Conservation (phyloP, 179 eudicot genomes). For the Beta macrorhiza region DNA sequence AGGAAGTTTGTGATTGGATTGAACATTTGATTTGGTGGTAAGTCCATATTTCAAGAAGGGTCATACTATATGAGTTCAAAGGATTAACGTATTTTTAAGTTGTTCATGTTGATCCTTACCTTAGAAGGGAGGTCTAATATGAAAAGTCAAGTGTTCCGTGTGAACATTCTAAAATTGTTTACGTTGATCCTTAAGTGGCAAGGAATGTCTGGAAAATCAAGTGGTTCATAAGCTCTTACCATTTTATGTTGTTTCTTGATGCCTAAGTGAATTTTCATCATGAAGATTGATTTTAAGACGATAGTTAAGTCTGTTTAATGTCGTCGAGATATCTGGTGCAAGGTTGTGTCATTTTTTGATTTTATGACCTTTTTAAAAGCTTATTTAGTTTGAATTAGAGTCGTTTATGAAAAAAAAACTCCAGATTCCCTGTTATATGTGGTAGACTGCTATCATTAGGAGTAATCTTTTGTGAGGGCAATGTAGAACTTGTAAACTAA, state of each 20-base stretch:
- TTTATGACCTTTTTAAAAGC: not conserved
- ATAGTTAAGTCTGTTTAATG: not conserved
- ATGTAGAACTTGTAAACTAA: not conserved
- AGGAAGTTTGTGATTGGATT: not conserved
- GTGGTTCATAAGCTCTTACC: not conserved
- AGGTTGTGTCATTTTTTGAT: not conserved
- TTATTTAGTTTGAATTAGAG: not conserved
- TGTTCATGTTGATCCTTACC: not conserved
- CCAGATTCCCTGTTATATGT: not conserved
- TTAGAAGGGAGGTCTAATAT: not conserved
- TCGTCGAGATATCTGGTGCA: not conserved
- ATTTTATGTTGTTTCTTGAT: not conserved
- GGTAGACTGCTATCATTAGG: not conserved
- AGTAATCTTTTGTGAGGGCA: not conserved
- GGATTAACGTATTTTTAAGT: not conserved
- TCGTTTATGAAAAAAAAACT: not conserved
- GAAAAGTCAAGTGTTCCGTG: not conserved
- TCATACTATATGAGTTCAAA: not conserved
- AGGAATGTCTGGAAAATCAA: not conserved
- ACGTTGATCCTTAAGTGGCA: constrained; percentile 4
- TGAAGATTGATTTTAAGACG: not conserved
- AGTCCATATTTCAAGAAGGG: not conserved
- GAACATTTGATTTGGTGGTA: not conserved
- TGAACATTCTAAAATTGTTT: not conserved
- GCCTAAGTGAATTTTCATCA: not conserved